Percentiles rank a stretch among this genome's conserved stretches.
Evolutionary conservation across 805 yeast species (phyloP).

Genomic region (Metschnikowia orientalis): DNA sequence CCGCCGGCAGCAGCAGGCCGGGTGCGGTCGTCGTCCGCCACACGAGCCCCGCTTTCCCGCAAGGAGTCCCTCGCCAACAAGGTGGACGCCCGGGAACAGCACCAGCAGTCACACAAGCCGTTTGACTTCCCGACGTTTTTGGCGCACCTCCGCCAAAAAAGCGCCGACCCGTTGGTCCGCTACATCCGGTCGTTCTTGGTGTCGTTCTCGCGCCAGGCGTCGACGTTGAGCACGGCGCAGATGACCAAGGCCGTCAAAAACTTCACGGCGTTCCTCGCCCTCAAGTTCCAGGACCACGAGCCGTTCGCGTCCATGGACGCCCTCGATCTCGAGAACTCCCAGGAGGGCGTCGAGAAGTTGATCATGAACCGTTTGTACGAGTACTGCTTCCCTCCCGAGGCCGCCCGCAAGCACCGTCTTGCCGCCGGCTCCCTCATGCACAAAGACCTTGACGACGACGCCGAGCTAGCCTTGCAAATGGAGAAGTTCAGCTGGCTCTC

Average conservation of each 20-base stretch:
- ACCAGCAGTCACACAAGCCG: slow-evolving; percentile 40
- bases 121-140: slow-evolving; percentile 86
- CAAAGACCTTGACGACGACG: slow-evolving; percentile 62
- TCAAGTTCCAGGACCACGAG: slow-evolving; percentile 54
- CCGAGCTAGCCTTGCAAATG: slow-evolving; percentile 45
- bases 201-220: slow-evolving; percentile 61
- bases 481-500: slow-evolving; percentile 67
- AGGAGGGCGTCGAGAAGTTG: slow-evolving; percentile 90
- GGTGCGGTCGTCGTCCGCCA: too few relatives aligned
- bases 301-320: slow-evolving; percentile 70
- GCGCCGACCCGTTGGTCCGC: slow-evolving; percentile 84
- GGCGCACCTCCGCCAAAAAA: slow-evolving; percentile 60
- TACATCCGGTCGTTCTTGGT: slow-evolving; percentile 79
- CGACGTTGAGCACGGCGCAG: slow-evolving; percentile 65
- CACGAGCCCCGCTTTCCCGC: slow-evolving; percentile 7
- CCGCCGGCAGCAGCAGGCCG: not conserved
- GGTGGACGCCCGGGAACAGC: slow-evolving; percentile 32
- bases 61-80: slow-evolving; percentile 15
- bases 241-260: slow-evolving; percentile 74
- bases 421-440: slow-evolving; percentile 31
- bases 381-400: slow-evolving; percentile 75
- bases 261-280: slow-evolving; percentile 68
- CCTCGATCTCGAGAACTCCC: slow-evolving; percentile 59
- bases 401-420: slow-evolving; percentile 27
- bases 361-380: slow-evolving; percentile 82